Conservation (phyloP, 73 alveolate genomes). For the Paramecium primaurelia region DNA sequence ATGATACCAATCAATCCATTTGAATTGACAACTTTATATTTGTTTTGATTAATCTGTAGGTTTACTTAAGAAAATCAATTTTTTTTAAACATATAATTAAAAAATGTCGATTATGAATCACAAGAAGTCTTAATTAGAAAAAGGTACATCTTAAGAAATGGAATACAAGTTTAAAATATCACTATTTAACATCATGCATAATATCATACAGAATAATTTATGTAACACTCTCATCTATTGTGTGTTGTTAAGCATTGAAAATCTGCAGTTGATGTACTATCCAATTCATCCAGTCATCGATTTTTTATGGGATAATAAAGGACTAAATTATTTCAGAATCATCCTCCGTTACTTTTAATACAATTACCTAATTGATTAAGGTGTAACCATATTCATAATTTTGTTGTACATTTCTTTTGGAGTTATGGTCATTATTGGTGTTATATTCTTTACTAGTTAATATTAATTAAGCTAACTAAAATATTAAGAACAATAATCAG, state of each 20-base stretch:
- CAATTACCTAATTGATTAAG: slow-evolving; percentile 30
- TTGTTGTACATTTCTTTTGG: slow-evolving; percentile 21
- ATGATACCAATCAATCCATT: no score
- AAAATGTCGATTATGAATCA: slow-evolving; percentile 36
- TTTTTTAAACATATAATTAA: neutral
- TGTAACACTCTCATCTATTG: neutral
- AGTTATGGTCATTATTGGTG: neutral
- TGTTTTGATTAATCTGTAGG: neutral
- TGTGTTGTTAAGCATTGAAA: neutral
- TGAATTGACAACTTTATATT: neutral
- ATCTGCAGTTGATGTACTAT: neutral
- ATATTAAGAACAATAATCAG: slow-evolving; percentile 9
- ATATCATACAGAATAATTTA: neutral
- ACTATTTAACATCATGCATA: slow-evolving; percentile 2
- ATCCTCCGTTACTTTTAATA: neutral
- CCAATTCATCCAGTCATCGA: slow-evolving; percentile 22
- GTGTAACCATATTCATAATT: neutral
- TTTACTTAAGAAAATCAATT: neutral
- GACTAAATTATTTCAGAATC: neutral
- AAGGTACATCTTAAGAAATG: neutral
- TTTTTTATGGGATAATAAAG: slow-evolving; percentile 10
- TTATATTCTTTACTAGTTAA: neutral
- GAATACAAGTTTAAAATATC: slow-evolving; percentile 21
- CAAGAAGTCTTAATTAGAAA: slow-evolving; percentile 2
- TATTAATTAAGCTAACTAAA: neutral